Evolutionary conservation across 176 grass and related monocot genomes (phyloP).

Genomic region (Raddia guianensis): DNA sequence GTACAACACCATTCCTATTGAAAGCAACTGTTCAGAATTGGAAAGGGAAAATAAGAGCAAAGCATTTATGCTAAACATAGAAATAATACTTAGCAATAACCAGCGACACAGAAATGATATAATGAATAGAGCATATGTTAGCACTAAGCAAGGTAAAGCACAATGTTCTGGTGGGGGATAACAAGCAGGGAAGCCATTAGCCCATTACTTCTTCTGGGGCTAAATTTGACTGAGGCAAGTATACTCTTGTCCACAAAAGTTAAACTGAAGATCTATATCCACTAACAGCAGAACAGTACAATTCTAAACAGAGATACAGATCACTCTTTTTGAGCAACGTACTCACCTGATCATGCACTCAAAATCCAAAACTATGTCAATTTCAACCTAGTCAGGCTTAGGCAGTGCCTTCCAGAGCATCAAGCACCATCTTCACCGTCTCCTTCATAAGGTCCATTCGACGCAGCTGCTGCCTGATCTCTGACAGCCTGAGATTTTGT

Average conservation of each 20-base stretch:
- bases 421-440: conserved; percentile 49
- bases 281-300: conserved; percentile 34
- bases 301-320: background rate
- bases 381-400: conserved; percentile 36
- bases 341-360: conserved; percentile 17
- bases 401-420: conserved; percentile 34
- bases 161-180: conserved; percentile 18
- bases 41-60: background rate
- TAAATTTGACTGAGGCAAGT: conserved; percentile 25
- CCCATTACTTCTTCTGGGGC: conserved; percentile 10
- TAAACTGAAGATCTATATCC: conserved; percentile 23
- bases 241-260: conserved; percentile 25
- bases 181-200: background rate
- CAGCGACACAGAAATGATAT: conserved; percentile 1
- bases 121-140: conserved; percentile 29
- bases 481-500: conserved; percentile 37
- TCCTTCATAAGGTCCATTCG: conserved; percentile 60
- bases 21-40: background rate
- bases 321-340: conserved; percentile 5
- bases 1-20: conserved; percentile 8
- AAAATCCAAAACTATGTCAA: conserved; percentile 20
- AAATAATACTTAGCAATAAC: conserved; percentile 7
- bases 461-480: conserved; percentile 55
- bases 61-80: conserved; percentile 3
- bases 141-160: conserved; percentile 32